These are phyloP conservation scores for Podaxis sp. DNA, from an alignment of 768 basidiomycete species.

Conservation along the genomic window DNA sequence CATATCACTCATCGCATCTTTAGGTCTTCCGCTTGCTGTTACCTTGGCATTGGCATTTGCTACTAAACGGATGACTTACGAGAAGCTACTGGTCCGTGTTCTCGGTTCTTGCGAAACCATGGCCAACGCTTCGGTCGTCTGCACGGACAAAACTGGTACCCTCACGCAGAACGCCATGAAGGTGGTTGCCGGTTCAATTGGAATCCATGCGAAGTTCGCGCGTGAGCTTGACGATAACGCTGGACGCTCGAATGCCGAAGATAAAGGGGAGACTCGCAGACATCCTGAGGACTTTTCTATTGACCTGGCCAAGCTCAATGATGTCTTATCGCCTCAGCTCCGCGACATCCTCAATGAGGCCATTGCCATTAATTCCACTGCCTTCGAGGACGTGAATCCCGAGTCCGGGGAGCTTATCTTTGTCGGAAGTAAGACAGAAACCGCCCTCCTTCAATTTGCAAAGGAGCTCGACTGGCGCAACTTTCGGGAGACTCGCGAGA, in stretches of 20 bases:
- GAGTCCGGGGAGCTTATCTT: conserved; percentile 59
- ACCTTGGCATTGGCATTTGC: conserved; percentile 96
- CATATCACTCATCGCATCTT: conserved; percentile 3
- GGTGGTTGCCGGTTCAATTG: conserved; percentile 93
- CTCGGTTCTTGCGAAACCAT: conserved; percentile 97
- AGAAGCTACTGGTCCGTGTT: conserved; percentile 92
- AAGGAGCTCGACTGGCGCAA: conserved; percentile 74
- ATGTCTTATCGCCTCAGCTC: conserved; percentile 55
- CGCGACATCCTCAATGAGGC: conserved; percentile 73
- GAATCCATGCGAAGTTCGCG: conserved; percentile 93
- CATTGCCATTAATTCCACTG: conserved; percentile 90
- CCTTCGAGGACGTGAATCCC: conserved; percentile 78
- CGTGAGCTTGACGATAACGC: conserved; percentile 68
- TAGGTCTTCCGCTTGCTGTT: conserved; percentile 91
- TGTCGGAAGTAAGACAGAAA: conserved; percentile 94
- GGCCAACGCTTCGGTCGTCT: conserved; percentile 95
- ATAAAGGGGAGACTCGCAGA: conserved; percentile 34
- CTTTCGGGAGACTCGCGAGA: conserved; percentile 64
- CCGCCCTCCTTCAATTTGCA: conserved; percentile 82
- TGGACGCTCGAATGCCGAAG: conserved; percentile 66
- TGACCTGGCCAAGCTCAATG: conserved; percentile 69
- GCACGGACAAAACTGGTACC: conserved; percentile 96
- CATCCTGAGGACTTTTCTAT: conserved; percentile 78
- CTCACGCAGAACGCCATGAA: conserved; percentile 95
- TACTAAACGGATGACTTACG: conserved; percentile 95